Evolutionary conservation across 805 yeast species (phyloP), one percentile per base, ranked within the genome.

Genomic region (Candida railenensis): DNA sequence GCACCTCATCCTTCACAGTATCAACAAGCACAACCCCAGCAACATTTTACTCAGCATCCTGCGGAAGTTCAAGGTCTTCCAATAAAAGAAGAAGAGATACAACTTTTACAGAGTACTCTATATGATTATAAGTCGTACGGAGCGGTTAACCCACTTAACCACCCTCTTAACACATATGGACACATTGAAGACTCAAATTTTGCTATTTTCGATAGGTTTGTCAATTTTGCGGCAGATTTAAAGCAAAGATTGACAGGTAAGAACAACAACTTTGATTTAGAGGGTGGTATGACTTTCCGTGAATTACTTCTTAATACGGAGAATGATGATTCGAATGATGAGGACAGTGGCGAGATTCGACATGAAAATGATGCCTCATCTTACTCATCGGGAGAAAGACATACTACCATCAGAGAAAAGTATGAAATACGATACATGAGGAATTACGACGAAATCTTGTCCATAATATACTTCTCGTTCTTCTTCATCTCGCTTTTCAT

Each of bases 371-470:
- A 44, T 40, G 38, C 3, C 33, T 33, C 22, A 21, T 34, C 33
- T 14, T 34, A 22, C 8, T 21, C 20, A 4, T 14, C 9, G 12
- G 18, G 28, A 4, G 37, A 12, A 16, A 19, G 37, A 14, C 14
- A 14, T 9, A 32, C 5, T 5, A 19, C 5, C 15, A 19, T 41
- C 19, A 28, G 33, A n/a, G 52, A 53, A 37, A 46, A 52, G 15
- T 52, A 54, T 7, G 59, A 55, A n/a, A 30, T n/a, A 8, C 54
- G 60, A 37, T 63, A 67, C 47, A 62, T 63, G 48, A 42, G 49
- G 5, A 71, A 70, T 48, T 68, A 68, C 51, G 76, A 71, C 54
- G 56, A 60, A 44, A 62, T 67, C 2, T 52, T 71, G 16, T 58
- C 76, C 8, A 63, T 61, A 46, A 57, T 69, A 33, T 69, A 69